A percentile compares a stretch with the other conserved stretches of the same genome.
Conservation (phyloP, 345 rosid species). For the Adansonia digitata region DNA sequence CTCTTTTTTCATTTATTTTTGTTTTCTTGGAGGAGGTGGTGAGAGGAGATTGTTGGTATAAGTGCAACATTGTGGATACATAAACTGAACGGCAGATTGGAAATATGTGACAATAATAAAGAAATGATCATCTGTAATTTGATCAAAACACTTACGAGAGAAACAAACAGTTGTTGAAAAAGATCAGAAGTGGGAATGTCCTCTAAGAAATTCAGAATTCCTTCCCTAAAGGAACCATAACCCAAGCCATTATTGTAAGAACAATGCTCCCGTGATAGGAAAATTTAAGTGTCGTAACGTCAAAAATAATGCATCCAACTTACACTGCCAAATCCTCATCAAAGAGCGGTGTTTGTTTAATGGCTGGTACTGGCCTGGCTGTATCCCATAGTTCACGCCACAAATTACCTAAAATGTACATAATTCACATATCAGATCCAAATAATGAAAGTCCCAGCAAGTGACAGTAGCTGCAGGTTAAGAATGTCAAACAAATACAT, state of each 20-base stretch:
- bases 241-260: conserved; percentile 8
- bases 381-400: conserved; percentile 98
- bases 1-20: not conserved
- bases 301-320: conserved; percentile 28
- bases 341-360: conserved; percentile 80
- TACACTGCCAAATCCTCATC: conserved; percentile 97
- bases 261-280: conserved; percentile 4
- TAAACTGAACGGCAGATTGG: not conserved
- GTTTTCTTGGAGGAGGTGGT: not conserved
- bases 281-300: not conserved
- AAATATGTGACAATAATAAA: not conserved
- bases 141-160: conserved; percentile 55
- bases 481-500: not conserved
- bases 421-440: not conserved
- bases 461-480: not conserved
- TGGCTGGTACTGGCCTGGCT: conserved; percentile 82
- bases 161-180: conserved; percentile 76
- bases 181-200: conserved; percentile 67
- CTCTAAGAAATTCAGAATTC: conserved; percentile 70
- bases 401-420: conserved; percentile 61
- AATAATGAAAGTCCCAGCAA: not conserved
- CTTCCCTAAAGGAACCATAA: conserved; percentile 54
- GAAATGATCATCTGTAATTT: not conserved
- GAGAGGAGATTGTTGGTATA: not conserved
- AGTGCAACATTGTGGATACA: not conserved